A percentile compares a stretch with the other conserved stretches of the same genome.
Evolutionary conservation across 345 rosid genomes (phyloP).

Genomic region (Litchi chinensis): DNA sequence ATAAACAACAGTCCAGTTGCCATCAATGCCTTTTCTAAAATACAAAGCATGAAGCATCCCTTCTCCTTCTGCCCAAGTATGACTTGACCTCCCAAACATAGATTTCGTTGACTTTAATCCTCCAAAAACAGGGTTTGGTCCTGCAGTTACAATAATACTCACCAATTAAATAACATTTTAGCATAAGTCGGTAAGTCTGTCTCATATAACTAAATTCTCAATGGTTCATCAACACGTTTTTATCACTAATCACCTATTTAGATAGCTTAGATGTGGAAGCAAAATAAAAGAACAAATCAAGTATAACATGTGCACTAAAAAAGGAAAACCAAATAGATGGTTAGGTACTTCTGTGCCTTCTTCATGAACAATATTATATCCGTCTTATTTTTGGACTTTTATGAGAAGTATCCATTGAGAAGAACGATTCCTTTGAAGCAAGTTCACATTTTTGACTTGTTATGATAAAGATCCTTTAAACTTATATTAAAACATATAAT

Average conservation of each 20-base stretch:
- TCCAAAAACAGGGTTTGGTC: slow-evolving; percentile 57
- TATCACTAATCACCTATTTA: neutral
- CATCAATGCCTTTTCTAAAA: slow-evolving; percentile 32
- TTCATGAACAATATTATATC: neutral
- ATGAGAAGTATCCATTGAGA: neutral
- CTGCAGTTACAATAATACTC: slow-evolving; percentile 29
- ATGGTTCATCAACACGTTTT: neutral
- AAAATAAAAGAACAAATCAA: neutral
- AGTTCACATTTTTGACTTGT: neutral
- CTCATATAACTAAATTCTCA: neutral
- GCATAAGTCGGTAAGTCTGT: neutral
- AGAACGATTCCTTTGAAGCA: neutral
- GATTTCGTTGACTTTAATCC: slow-evolving; percentile 45
- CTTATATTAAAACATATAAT: neutral
- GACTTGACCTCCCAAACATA: slow-evolving; percentile 47
- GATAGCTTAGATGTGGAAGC: too few species aligned
- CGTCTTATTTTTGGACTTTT: neutral
- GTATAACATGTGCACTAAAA: neutral
- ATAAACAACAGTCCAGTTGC: slow-evolving; percentile 47
- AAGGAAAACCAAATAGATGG: neutral
- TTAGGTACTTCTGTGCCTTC: too few species aligned
- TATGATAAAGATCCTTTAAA: neutral
- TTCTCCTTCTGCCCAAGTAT: slow-evolving; percentile 61
- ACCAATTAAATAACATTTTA: neutral
- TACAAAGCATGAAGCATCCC: slow-evolving; percentile 65